Percentiles rank a stretch among this genome's conserved stretches.
phyloP scores from a whole-genome alignment of 1,139 yeast genomes.

The Saccharomyces pastorianus region DNA sequence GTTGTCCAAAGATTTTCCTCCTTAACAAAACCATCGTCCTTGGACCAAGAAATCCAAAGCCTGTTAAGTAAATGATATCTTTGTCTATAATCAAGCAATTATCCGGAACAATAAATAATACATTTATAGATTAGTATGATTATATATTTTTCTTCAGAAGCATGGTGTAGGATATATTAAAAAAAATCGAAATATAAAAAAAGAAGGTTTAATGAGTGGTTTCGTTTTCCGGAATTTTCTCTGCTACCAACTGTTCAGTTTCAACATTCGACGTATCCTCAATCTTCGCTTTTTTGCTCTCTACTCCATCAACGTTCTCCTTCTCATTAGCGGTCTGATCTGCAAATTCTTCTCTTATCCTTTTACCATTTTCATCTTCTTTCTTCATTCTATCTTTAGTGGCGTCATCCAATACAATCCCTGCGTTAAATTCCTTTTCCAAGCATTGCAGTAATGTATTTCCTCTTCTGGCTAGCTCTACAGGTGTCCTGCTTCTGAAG shows the following conservation, averaged over 20 bases:
- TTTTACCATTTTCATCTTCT: slow-evolving; percentile 26
- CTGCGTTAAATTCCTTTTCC: slow-evolving; percentile 45
- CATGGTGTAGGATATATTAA: background rate
- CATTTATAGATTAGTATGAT: background rate
- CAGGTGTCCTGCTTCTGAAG: slow-evolving; percentile 56
- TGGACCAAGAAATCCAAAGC: slow-evolving; percentile 43
- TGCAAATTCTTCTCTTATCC: slow-evolving; percentile 20
- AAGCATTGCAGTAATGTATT: slow-evolving; percentile 57
- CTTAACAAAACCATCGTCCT: slow-evolving; percentile 53
- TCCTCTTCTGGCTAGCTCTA: slow-evolving; percentile 62
- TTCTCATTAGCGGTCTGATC: slow-evolving; percentile 9
- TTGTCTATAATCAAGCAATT: background rate
- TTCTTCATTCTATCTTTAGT: slow-evolving; percentile 22
- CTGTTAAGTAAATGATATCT: slow-evolving; percentile 31
- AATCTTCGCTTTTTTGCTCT: background rate
- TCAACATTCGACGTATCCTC: slow-evolving; percentile 2
- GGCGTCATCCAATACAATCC: slow-evolving; percentile 20
- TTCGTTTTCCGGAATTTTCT: background rate
- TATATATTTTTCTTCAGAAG: background rate
- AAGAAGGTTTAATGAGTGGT: background rate
- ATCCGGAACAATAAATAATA: background rate
- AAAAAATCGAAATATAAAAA: background rate
- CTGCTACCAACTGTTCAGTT: background rate
- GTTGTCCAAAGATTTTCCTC: slow-evolving; percentile 68
- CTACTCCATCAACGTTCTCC: slow-evolving; percentile 1